Conservation (phyloP, 1,284 basidiomycete genomes). For the Ganoderma sp. region DNA sequence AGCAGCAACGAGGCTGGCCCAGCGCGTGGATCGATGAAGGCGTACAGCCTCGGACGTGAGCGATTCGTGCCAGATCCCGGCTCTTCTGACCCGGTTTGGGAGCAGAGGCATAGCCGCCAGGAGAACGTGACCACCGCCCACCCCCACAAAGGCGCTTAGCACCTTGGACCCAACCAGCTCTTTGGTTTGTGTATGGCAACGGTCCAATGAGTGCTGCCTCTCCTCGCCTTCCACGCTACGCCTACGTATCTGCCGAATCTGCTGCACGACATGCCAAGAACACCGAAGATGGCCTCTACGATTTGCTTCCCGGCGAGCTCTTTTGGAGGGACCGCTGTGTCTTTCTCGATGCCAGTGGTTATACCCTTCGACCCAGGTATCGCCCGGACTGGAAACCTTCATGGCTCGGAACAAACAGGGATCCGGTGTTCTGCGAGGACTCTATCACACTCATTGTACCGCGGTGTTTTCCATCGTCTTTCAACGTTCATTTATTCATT, state of each 20-base stretch:
- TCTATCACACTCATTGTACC: conserved; percentile 6
- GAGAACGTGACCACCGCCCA: no score
- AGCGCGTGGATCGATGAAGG: no score
- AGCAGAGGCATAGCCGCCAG: no score
- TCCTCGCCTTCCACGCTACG: conserved; percentile 6
- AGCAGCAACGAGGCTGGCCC: no score
- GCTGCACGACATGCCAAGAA: neutral
- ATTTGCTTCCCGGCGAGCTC: neutral
- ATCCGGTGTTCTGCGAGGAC: conserved; percentile 21
- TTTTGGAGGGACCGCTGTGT: conserved; percentile 14
- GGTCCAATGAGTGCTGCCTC: neutral
- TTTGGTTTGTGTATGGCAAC: no score
- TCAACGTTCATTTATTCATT: no score
- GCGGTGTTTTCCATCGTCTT: neutral
- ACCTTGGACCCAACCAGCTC: neutral
- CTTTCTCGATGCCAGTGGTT: conserved; percentile 14
- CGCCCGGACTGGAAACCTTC: conserved; percentile 23
- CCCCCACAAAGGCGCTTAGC: no score
- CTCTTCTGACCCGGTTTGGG: no score
- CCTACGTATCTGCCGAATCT: neutral
- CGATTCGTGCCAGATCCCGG: no score
- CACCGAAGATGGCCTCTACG: conserved; percentile 8
- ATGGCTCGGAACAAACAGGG: conserved; percentile 20
- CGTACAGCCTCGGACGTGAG: no score
- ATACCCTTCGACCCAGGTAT: conserved; percentile 21